Conservation (phyloP, 2,329 filamentous ascomycete genomes). For the Pseudogymnoascus destructans region DNA sequence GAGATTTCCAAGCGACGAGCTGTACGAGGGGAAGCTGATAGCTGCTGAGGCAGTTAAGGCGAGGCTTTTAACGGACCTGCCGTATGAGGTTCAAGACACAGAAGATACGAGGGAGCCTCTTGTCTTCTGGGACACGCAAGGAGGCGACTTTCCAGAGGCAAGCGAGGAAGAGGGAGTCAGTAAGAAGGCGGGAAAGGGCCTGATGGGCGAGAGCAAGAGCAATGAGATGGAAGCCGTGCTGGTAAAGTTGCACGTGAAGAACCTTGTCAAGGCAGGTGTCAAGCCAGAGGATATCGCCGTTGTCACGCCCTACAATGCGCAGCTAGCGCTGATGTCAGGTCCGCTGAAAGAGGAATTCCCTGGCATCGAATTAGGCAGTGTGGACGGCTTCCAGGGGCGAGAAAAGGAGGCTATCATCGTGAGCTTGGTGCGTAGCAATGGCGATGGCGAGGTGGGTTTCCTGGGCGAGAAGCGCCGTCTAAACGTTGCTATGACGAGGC, state of each 20-base stretch:
- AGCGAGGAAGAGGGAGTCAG: conserved; percentile 55
- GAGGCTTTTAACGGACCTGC: conserved; percentile 62
- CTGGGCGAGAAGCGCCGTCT: conserved; percentile 80
- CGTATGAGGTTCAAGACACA: conserved; percentile 62
- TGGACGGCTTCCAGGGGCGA: conserved; percentile 92
- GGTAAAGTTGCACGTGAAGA: conserved; percentile 63
- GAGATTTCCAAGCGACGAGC: conserved; percentile 77
- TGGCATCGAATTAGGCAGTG: conserved; percentile 85
- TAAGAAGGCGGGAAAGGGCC: conserved; percentile 34
- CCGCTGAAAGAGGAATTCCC: conserved; percentile 70
- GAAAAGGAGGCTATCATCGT: conserved; percentile 95
- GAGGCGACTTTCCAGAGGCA: conserved; percentile 78
- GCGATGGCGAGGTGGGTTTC: conserved; percentile 80
- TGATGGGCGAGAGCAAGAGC: conserved; percentile 66
- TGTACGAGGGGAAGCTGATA: conserved; percentile 72
- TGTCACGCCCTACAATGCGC: conserved; percentile 87
- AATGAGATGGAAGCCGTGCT: conserved; percentile 83
- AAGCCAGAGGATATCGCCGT: conserved; percentile 77
- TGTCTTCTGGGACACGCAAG: conserved; percentile 93
- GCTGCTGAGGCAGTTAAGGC: conserved; percentile 68
- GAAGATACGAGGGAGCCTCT: conserved; percentile 83
- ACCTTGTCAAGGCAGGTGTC: conserved; percentile 67
- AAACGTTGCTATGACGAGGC: conserved; percentile 95
- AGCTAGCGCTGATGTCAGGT: conserved; percentile 64
- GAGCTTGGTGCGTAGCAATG: conserved; percentile 85